These are phyloP conservation scores for Phytophthora podocarpi DNA, from an alignment of 352 stramenopile species.

Conservation along the genomic window DNA sequence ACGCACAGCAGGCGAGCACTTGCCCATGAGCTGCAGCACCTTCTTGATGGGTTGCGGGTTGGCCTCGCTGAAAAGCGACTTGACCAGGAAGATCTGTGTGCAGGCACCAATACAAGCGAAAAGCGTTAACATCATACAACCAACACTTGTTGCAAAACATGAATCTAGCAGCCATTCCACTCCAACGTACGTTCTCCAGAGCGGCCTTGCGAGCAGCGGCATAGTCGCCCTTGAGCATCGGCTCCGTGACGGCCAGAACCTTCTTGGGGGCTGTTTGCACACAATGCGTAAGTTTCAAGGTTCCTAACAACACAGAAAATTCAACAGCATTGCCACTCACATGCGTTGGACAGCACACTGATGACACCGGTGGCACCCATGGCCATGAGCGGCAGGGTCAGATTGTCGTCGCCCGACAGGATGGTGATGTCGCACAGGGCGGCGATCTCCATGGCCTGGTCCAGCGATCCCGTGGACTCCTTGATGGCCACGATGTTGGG, in stretches of 20 bases:
- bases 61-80: conserved; percentile 90
- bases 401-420: conserved; percentile 90
- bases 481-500: conserved; percentile 98
- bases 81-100: conserved; percentile 87
- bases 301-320: not conserved
- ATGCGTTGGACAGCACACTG: conserved; percentile 90
- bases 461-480: conserved; percentile 95
- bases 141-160: not conserved
- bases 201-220: conserved; percentile 78
- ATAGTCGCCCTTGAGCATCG: conserved; percentile 85
- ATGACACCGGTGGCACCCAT: conserved; percentile 91
- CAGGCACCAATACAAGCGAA: not conserved
- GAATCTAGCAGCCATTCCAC: not conserved
- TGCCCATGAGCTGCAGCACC: conserved; percentile 87
- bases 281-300: conserved; percentile 1
- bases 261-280: conserved; percentile 69
- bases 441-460: conserved; percentile 90
- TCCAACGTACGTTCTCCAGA: conserved; percentile 77
- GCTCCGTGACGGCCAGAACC: conserved; percentile 82
- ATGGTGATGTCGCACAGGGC: conserved; percentile 92
- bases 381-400: conserved; percentile 90
- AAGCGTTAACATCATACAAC: conserved; percentile 2
- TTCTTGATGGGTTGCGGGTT: conserved; percentile 94
- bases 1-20: conserved; percentile 78
- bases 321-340: conserved; percentile 41